These are phyloP conservation scores for Alternaria ventricosa DNA, from an alignment of 2,329 filamentous ascomycete genomes.

Conservation along the genomic window DNA sequence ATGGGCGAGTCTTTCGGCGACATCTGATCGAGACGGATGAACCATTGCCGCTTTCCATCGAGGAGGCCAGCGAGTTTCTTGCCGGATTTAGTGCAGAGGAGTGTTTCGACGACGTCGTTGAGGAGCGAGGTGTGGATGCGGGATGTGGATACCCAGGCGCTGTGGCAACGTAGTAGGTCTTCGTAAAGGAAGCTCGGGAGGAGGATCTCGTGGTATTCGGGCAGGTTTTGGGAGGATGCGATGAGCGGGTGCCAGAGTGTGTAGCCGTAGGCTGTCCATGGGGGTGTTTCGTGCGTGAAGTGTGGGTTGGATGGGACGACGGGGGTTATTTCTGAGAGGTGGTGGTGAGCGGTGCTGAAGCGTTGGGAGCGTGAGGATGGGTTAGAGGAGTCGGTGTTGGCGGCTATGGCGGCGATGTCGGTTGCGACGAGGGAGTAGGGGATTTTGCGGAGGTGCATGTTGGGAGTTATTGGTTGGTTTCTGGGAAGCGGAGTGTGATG, in stretches of 20 bases:
- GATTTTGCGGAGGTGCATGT: slow-evolving; percentile 16
- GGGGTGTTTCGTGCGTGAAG: slow-evolving; percentile 21
- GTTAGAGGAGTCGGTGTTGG: slow-evolving; percentile 9
- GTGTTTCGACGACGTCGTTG: slow-evolving; percentile 4
- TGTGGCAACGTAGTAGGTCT: slow-evolving; percentile 36
- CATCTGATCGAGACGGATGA: slow-evolving; percentile 53
- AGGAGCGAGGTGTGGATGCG: not conserved
- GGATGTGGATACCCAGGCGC: slow-evolving; percentile 6
- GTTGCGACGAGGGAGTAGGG: slow-evolving; percentile 11
- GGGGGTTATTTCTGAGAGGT: slow-evolving; percentile 6
- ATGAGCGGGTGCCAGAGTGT: slow-evolving; percentile 53
- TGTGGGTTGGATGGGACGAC: slow-evolving; percentile 4
- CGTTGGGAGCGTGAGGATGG: slow-evolving; percentile 12
- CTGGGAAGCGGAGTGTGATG: not conserved
- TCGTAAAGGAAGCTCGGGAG: slow-evolving; percentile 30
- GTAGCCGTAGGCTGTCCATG: slow-evolving; percentile 48
- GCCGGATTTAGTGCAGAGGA: not conserved
- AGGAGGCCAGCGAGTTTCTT: slow-evolving; percentile 5
- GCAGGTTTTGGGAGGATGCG: slow-evolving; percentile 43
- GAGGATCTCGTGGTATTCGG: slow-evolving; percentile 22
- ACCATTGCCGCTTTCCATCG: slow-evolving; percentile 29
- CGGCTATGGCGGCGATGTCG: not conserved
- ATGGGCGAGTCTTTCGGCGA: slow-evolving; percentile 51
- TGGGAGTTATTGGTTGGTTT: not conserved
- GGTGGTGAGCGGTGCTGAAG: slow-evolving; percentile 22